Conservation (phyloP, 2,329 filamentous ascomycete genomes). For the Coniochaeta pulveracea region DNA sequence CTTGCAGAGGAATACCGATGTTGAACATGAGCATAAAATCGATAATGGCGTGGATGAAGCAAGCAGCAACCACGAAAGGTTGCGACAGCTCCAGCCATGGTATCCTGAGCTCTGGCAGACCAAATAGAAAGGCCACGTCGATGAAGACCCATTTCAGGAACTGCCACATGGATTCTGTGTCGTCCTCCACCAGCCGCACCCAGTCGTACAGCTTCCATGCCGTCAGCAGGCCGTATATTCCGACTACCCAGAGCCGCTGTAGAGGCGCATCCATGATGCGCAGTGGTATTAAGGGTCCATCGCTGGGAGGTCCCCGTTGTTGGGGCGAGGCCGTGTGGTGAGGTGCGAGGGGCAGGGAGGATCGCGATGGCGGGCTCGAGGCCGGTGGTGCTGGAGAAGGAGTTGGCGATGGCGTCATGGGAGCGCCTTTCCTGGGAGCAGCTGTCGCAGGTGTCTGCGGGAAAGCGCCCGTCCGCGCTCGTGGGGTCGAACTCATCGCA, state of each 20-base stretch:
- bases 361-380: neutral
- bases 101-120: slow-evolving; percentile 77
- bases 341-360: slow-evolving; percentile 4
- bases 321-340: slow-evolving; percentile 27
- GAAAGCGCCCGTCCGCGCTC: slow-evolving; percentile 14
- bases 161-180: slow-evolving; percentile 76
- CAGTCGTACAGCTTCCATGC: slow-evolving; percentile 86
- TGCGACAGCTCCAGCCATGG: slow-evolving; percentile 93
- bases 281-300: slow-evolving; percentile 65
- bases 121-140: slow-evolving; percentile 79
- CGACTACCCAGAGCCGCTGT: slow-evolving; percentile 77
- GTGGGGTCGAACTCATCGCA: slow-evolving; percentile 16
- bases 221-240: slow-evolving; percentile 65
- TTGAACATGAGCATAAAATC: slow-evolving; percentile 92
- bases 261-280: slow-evolving; percentile 78
- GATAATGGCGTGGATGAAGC: slow-evolving; percentile 57
- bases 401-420: slow-evolving; percentile 12
- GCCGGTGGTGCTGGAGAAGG: slow-evolving; percentile 6
- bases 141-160: slow-evolving; percentile 91
- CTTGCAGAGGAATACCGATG: slow-evolving; percentile 65
- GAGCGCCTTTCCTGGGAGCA: slow-evolving; percentile 8
- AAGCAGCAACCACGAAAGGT: slow-evolving; percentile 57
- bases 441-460: slow-evolving; percentile 13
- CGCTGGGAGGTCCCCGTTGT: slow-evolving; percentile 28
- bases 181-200: slow-evolving; percentile 64